These are phyloP conservation scores for Kodamaea plutei DNA, from an alignment of 1,139 yeast species.

Conservation along the genomic window DNA sequence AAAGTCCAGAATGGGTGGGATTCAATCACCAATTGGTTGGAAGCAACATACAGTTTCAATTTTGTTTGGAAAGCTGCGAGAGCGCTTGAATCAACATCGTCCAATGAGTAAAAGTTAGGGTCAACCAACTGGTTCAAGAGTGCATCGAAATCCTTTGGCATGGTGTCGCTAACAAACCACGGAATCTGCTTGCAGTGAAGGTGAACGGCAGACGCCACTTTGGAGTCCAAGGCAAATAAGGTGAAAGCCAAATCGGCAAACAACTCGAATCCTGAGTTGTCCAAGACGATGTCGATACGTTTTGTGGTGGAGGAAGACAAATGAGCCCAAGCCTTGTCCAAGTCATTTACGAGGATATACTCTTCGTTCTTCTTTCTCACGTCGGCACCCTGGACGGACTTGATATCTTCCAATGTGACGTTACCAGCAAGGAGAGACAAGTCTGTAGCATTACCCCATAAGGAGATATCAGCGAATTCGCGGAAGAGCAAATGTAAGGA, in stretches of 20 bases:
- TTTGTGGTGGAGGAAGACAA: slow-evolving; percentile 26
- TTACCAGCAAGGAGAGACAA: slow-evolving; percentile 82
- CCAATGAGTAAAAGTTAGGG: slow-evolving; percentile 43
- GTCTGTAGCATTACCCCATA: slow-evolving; percentile 99
- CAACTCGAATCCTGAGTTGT: slow-evolving; percentile 92
- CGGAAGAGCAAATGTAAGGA: slow-evolving; percentile 53
- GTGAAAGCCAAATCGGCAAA: slow-evolving; percentile 81
- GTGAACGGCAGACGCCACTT: slow-evolving; percentile 57
- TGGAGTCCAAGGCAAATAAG: slow-evolving; percentile 70
- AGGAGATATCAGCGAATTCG: slow-evolving; percentile 82
- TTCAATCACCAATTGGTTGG: slow-evolving; percentile 52
- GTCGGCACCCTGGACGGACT: slow-evolving; percentile 86
- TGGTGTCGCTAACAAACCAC: slow-evolving; percentile 97
- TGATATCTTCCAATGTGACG: slow-evolving; percentile 75
- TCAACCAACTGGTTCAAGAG: slow-evolving; percentile 58
- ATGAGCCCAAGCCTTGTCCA: slow-evolving; percentile 61
- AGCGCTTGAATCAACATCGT: slow-evolving; percentile 19
- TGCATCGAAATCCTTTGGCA: slow-evolving; percentile 70
- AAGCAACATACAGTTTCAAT: slow-evolving; percentile 44
- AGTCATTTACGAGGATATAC: slow-evolving; percentile 76
- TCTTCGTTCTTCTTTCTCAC: slow-evolving; percentile 80
- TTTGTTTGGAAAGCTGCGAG: slow-evolving; percentile 43
- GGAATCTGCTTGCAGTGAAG: slow-evolving; percentile 90
- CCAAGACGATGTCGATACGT: slow-evolving; percentile 82
- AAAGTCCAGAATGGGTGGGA: slow-evolving; percentile 87